Conservation (phyloP, 768 basidiomycete genomes). For the Lentinula aciculospora region DNA sequence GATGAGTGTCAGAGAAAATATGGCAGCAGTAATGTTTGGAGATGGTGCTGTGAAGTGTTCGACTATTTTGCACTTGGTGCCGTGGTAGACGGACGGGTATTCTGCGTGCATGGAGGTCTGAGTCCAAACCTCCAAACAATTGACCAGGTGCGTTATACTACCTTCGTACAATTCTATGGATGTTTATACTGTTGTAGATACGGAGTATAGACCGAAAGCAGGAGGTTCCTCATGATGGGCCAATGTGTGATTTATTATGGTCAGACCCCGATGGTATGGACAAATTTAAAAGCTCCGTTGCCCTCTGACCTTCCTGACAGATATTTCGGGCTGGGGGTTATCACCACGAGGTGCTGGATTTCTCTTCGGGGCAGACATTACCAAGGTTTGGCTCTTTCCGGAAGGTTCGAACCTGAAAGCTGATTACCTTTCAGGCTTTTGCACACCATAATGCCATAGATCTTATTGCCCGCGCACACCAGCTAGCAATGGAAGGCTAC, state of each 20-base stretch:
- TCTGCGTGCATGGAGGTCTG: conserved; percentile 64
- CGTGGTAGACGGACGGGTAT: conserved; percentile 86
- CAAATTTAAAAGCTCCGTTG: not conserved
- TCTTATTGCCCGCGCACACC: conserved; percentile 94
- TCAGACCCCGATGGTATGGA: conserved; percentile 92
- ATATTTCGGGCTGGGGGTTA: conserved; percentile 92
- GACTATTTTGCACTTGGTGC: conserved; percentile 94
- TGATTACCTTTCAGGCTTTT: conserved; percentile 37
- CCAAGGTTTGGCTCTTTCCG: conserved; percentile 33
- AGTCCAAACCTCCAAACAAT: conserved; percentile 49
- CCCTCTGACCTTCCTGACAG: conserved; percentile 28
- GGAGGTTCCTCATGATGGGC: conserved; percentile 97
- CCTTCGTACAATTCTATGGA: conserved; percentile 10
- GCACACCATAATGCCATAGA: conserved; percentile 89
- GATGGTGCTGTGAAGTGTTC: conserved; percentile 98
- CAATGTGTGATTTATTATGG: conserved; percentile 99
- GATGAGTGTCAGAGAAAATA: conserved; percentile 98
- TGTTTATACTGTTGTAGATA: conserved; percentile 46
- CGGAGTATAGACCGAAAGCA: conserved; percentile 93
- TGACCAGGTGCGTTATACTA: conserved; percentile 9
- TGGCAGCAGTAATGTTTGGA: conserved; percentile 90
- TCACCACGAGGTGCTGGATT: conserved; percentile 98
- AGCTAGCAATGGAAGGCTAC: conserved; percentile 96
- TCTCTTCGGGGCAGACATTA: conserved; percentile 90
- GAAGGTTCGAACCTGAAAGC: not conserved